A percentile compares a stretch with the other conserved stretches of the same genome.
These are phyloP conservation scores for Phytopythium litorale DNA, from an alignment of 352 stramenopile genomes.

Conservation along the genomic window DNA sequence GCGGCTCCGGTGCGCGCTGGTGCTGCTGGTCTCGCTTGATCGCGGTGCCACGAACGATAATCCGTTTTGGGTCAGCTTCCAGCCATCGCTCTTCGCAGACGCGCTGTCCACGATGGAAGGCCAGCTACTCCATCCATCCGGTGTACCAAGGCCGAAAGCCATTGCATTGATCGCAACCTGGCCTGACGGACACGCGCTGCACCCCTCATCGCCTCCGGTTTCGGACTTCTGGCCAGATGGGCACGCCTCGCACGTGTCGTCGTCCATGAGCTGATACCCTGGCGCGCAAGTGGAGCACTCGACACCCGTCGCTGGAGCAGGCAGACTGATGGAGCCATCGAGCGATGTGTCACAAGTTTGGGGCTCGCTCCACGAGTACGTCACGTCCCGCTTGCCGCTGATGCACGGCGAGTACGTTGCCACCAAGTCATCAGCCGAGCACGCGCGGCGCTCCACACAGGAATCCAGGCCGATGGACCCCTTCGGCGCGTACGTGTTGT, in stretches of 20 bases:
- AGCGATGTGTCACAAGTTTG: constrained; percentile 56
- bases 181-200: constrained; percentile 36
- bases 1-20: constrained; percentile 24
- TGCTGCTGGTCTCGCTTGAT: neutral
- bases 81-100: constrained; percentile 34
- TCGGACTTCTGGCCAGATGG: constrained; percentile 25
- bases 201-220: constrained; percentile 17
- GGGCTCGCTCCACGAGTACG: constrained; percentile 62
- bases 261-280: constrained; percentile 40
- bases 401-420: constrained; percentile 57
- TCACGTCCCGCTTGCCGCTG: constrained; percentile 49
- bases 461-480: constrained; percentile 69
- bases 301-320: constrained; percentile 26
- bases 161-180: constrained; percentile 54
- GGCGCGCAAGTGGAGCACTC: constrained; percentile 48
- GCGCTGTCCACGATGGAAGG: constrained; percentile 46
- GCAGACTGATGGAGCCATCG: constrained; percentile 37
- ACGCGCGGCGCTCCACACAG: constrained; percentile 62
- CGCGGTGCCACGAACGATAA: constrained; percentile 28
- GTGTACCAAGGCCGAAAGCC: constrained; percentile 44
- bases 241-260: constrained; percentile 42
- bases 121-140: constrained; percentile 55
- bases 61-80: constrained; percentile 65
- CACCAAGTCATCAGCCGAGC: constrained; percentile 54
- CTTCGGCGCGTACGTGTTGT: constrained; percentile 56